Evolutionary conservation across 2,329 filamentous ascomycete species (phyloP), one percentile per base, ranked within the genome.

Genomic region (Colletotrichum phormii): DNA sequence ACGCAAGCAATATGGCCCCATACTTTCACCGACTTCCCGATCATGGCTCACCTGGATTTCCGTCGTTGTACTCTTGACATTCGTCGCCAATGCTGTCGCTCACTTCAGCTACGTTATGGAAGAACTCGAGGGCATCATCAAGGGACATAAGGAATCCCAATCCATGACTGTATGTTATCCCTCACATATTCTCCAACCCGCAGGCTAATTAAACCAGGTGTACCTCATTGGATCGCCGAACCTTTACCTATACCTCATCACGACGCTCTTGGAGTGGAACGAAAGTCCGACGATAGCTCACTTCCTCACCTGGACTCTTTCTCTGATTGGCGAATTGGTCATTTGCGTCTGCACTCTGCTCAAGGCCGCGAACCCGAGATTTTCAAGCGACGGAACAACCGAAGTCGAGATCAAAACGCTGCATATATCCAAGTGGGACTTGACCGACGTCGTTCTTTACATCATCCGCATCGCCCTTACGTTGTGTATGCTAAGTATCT

Each of bases 141-240:
- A 64, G 15, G 62, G 57, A 12, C 60, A 58, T 58, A 70, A 72
- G 63, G 71, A 73, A 53, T 71, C 71, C 18, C 71, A 72, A 57
- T 64, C 53, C 58, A 73, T 73, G 71, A 60, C 64, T 6, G 71
- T 72, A 73, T 9, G 71, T 33, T 24, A 58, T 18, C 18, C 22
- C 24, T 18, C 18, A 18, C 13, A 22, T 33, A 75, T 3, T 37
- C 68, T 74, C 75, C 49, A 60, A 68, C 29, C 8, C 59, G 26
- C 13, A 42, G 33, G 63, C 71, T 73, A 67, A 73, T 24, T 26
- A 18, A 54, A 73, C 69, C 78, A 98, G 95, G 92, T 97, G 79
- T 97, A 97, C 82, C 87, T 97, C 75, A 89, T 94, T 69, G 94
- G 93, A 67, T 93, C 94, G 57, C 93, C 95, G 76, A 98, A 97